Evolutionary conservation across 805 yeast species (phyloP).

Genomic region (Ogataea ganodermae): DNA sequence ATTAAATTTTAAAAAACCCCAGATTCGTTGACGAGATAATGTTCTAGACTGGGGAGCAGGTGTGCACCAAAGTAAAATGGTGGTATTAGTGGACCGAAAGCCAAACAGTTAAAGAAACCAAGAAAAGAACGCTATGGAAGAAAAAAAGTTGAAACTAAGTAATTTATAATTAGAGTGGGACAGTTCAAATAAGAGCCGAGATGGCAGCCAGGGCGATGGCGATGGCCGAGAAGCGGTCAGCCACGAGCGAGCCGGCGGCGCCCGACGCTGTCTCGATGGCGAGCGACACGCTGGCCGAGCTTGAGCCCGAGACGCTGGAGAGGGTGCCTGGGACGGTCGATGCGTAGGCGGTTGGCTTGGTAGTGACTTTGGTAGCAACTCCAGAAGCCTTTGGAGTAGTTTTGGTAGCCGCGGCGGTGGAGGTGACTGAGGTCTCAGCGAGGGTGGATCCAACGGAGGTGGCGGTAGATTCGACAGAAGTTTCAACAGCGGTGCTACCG

Average conservation of each 20-base stretch:
- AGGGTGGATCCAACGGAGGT: not conserved
- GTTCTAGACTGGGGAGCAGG: no score
- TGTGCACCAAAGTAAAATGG: no score
- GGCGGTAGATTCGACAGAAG: not conserved
- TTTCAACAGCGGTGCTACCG: not conserved
- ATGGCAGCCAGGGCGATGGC: slow-evolving; percentile 15
- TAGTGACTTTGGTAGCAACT: not conserved
- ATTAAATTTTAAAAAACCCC: no score
- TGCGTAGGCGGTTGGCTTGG: not conserved
- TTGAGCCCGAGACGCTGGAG: not conserved
- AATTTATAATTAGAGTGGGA: not conserved
- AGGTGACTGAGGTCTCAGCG: not conserved
- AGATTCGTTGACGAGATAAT: no score
- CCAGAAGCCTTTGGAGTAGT: not conserved
- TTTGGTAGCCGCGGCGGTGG: not conserved
- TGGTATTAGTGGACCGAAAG: no score
- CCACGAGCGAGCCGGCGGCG: slow-evolving; percentile 11
- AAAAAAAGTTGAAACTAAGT: not conserved
- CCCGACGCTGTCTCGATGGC: slow-evolving; percentile 13
- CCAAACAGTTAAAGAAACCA: no score
- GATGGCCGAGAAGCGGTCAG: slow-evolving; percentile 9
- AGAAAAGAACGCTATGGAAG: not conserved
- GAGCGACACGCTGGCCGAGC: slow-evolving; percentile 1
- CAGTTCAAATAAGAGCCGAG: slow-evolving; percentile 14
- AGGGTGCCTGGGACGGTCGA: not conserved